Base-by-base conservation (phyloP, 2,329 filamentous ascomycete species). In the Lachnellula cervina region DNA sequence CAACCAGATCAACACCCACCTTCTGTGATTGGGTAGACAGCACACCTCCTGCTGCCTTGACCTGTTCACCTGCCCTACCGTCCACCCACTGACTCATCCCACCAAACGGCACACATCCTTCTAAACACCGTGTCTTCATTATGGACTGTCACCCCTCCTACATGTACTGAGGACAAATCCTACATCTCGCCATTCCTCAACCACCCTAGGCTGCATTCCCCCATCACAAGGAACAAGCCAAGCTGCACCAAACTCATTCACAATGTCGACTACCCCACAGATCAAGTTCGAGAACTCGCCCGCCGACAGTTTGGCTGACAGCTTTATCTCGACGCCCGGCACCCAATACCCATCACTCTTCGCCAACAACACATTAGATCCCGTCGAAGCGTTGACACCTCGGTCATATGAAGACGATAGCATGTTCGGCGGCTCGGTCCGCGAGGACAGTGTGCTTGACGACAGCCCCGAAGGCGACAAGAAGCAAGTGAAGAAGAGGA, bases 401-500 rank as follows among this genome's bases (percentile, higher is more conserved):
- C 66, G 62, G 37, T 71, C 68, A 45, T 67, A 64, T 40, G 64
- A 69, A 46, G 68, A 62, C 28, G 68, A 70, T 35, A 67, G 66
- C 56, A 65, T 66, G 55, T 69, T 68, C 55, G 64, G 66, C 4
- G 65, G 57, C 32, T 62, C 61, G 0, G 51, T 64, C 46, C 60
- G 56, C 14, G 63, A 57, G 45, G 55, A 57, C 21, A 66, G 63
- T 44, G 54, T 65, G 14, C 58, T 62, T 46, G 65, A 62, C 28
- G 55, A 57, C 32, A 66, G 65, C 23, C 64, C 67, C 1, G 62
- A 66, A 23, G 64, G 68, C 17, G 81, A 86, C 47, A 90, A 89
- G 80, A 94, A 90, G 77, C 80, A 82, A 1, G 76, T 80, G 37
- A 97, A 97, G 83, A 97, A 97, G 83, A 82, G 94, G 68, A 99